Conservation (phyloP, 2,329 filamentous ascomycete species). For the Xylaria sp. region DNA sequence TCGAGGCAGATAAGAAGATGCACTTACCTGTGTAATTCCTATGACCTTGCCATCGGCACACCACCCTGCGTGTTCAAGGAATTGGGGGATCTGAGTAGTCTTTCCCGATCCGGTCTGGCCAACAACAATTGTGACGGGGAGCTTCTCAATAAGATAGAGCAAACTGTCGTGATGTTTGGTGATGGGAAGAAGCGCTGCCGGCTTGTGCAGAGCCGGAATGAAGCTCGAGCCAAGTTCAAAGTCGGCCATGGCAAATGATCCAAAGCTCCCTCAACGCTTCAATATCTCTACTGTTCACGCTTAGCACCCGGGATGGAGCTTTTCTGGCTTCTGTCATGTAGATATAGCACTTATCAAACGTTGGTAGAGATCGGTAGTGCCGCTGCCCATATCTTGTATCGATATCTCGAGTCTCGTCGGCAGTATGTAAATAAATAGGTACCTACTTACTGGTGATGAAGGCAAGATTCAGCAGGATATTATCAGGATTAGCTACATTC, state of each 20-base stretch:
- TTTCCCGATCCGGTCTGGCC: slow-evolving; percentile 95
- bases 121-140: slow-evolving; percentile 79
- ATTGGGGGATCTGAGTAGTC: slow-evolving; percentile 93
- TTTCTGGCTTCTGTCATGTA: slow-evolving; percentile 1
- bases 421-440: no score
- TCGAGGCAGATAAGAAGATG: slow-evolving; percentile 3
- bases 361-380: no score
- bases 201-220: slow-evolving; percentile 83
- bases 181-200: slow-evolving; percentile 77
- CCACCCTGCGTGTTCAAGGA: slow-evolving; percentile 83
- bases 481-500: no score
- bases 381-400: no score
- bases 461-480: no score
- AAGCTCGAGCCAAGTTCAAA: slow-evolving; percentile 53
- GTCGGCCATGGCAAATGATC: slow-evolving; percentile 43
- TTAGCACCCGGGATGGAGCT: not conserved
- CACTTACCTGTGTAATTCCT: slow-evolving; percentile 78
- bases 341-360: no score
- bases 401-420: no score
- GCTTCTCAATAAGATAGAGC: slow-evolving; percentile 80
- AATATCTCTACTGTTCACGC: slow-evolving; percentile 1
- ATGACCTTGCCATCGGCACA: slow-evolving; percentile 76
- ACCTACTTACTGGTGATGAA: no score
- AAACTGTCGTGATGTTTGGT: slow-evolving; percentile 73
- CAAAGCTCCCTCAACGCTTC: not conserved